These are phyloP conservation scores for Calonectria crousiana DNA, from an alignment of 2,329 filamentous ascomycete genomes.

Conservation along the genomic window DNA sequence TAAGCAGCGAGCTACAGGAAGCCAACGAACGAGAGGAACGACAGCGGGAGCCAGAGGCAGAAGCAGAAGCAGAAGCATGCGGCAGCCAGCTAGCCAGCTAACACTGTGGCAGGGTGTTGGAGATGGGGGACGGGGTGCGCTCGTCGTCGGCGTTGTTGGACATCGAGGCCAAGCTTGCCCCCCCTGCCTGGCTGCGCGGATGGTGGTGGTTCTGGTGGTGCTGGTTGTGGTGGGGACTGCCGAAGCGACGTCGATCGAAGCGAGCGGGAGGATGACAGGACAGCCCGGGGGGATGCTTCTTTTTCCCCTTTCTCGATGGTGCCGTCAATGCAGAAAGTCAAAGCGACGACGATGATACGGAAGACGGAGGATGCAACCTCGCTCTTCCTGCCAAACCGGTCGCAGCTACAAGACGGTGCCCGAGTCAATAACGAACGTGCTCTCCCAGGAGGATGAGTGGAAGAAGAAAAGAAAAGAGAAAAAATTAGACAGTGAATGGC, in stretches of 20 bases:
- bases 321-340: neutral
- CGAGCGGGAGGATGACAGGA: constrained; percentile 29
- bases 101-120: constrained; percentile 15
- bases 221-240: constrained; percentile 30
- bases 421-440: constrained; percentile 6
- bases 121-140: constrained; percentile 29
- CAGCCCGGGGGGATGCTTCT: constrained; percentile 24
- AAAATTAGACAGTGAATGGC: neutral
- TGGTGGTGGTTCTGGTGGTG: constrained; percentile 42
- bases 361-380: constrained; percentile 3
- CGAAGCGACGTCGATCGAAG: constrained; percentile 31
- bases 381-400: neutral
- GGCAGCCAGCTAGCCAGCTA: constrained; percentile 3
- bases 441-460: neutral
- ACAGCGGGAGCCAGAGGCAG: neutral
- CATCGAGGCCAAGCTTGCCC: constrained; percentile 36
- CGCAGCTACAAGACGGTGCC: neutral
- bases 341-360: neutral
- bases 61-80: neutral
- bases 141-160: constrained; percentile 30
- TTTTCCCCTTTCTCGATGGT: constrained; percentile 18
- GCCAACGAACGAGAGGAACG: neutral
- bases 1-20: neutral
- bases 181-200: constrained; percentile 42
- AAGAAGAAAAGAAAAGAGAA: neutral